Percentiles rank a stretch among this genome's conserved stretches.
Conservation (phyloP, 2,329 filamentous ascomycete genomes). For the Malbranchea cinnamomea region DNA sequence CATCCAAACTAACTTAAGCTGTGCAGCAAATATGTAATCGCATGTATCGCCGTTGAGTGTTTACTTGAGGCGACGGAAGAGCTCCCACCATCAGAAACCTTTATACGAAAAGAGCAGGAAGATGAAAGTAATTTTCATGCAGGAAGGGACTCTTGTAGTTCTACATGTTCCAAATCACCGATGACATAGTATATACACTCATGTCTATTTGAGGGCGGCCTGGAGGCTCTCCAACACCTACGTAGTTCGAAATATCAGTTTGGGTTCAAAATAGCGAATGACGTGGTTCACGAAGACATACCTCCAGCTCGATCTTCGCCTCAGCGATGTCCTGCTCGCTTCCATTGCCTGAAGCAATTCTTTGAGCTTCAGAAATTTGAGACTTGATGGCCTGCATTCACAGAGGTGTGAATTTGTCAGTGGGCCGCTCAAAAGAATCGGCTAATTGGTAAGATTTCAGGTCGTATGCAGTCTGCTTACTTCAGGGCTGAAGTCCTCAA, state of each 20-base stretch:
- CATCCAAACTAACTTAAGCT: too few relatives aligned
- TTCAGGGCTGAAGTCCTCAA: conserved; percentile 93
- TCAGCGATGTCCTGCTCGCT: conserved; percentile 97
- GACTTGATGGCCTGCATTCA: conserved; percentile 52
- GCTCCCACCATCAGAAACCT: too few relatives aligned
- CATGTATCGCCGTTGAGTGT: too few relatives aligned
- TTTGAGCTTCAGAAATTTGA: conserved; percentile 90
- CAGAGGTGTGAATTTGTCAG: background rate
- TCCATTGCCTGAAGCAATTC: conserved; percentile 76
- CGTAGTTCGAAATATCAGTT: conserved; percentile 7
- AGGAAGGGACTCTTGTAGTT: too few relatives aligned
- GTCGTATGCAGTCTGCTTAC: conserved; percentile 22
- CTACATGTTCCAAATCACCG: conserved; percentile 22
- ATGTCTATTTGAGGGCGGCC: conserved; percentile 32
- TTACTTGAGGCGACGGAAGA: too few relatives aligned
- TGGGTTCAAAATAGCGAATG: conserved; percentile 4
- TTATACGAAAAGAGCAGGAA: too few relatives aligned
- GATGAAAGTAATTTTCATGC: too few relatives aligned
- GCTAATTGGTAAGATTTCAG: conserved; percentile 1
- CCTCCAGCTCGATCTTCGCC: conserved; percentile 98
- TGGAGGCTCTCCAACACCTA: conserved; percentile 37
- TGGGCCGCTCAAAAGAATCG: background rate
- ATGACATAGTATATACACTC: conserved; percentile 27
- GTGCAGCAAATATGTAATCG: too few relatives aligned
- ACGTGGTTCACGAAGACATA: conserved; percentile 29